phyloP scores from a whole-genome alignment of 2,329 filamentous ascomycete genomes.

The Stemphylium beticola region DNA sequence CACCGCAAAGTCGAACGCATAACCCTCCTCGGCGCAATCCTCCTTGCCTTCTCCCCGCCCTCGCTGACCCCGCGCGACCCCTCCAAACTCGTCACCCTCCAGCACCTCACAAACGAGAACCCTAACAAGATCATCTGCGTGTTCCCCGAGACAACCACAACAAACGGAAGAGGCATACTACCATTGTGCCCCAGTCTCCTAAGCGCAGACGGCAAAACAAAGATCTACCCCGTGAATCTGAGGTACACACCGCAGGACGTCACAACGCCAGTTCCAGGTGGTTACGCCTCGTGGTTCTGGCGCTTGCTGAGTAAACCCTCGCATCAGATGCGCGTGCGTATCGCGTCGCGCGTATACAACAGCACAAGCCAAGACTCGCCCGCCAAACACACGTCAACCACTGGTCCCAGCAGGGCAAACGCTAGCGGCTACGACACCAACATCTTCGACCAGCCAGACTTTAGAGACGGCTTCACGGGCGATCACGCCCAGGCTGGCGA shows the following conservation, averaged over 20 bases:
- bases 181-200: constrained; percentile 81
- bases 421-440: constrained; percentile 40
- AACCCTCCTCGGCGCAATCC: constrained; percentile 75
- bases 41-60: constrained; percentile 72
- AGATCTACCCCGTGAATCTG: constrained; percentile 89
- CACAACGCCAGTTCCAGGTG: constrained; percentile 84
- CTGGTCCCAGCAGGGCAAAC: constrained; percentile 15
- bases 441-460: constrained; percentile 40
- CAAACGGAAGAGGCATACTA: constrained; percentile 88
- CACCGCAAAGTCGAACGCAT: constrained; percentile 77
- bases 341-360: constrained; percentile 73
- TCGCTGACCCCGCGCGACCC: constrained; percentile 42
- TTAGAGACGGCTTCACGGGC: constrained; percentile 26
- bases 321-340: constrained; percentile 87
- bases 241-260: constrained; percentile 89
- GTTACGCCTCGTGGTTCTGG: constrained; percentile 79
- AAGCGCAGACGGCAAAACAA: constrained; percentile 67
- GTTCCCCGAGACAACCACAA: constrained; percentile 93
- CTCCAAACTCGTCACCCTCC: constrained; percentile 46
- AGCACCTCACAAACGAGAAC: constrained; percentile 66
- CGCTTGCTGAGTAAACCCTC: constrained; percentile 82
- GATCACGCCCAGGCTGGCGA: constrained; percentile 19
- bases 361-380: constrained; percentile 32
- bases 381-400: neutral
- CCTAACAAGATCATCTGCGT: constrained; percentile 80